A percentile compares a stretch with the other conserved stretches of the same genome.
phyloP scores from a whole-genome alignment of 2,329 filamentous ascomycete species.

The Paraphoma chrysanthemicola region DNA sequence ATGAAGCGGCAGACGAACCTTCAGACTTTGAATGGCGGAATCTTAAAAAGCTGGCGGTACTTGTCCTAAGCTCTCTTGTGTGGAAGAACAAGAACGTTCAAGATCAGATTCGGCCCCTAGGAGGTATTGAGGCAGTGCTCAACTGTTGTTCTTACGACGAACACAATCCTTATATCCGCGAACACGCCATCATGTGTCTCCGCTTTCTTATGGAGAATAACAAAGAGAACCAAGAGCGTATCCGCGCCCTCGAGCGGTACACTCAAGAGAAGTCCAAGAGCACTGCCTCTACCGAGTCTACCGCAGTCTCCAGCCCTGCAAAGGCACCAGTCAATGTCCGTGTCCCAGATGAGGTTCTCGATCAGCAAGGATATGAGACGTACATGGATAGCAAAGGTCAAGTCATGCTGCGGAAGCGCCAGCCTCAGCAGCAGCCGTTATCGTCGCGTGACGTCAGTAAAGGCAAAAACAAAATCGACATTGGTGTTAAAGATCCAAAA shows the following conservation, averaged over 20 bases:
- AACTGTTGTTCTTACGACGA: slow-evolving; percentile 92
- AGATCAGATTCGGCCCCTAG: slow-evolving; percentile 82
- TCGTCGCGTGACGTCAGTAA: slow-evolving; percentile 18
- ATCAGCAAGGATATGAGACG: slow-evolving; percentile 58
- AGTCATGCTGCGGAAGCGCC: slow-evolving; percentile 55
- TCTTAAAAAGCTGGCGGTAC: slow-evolving; percentile 90
- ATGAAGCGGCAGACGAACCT: slow-evolving; percentile 62
- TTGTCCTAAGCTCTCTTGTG: slow-evolving; percentile 86
- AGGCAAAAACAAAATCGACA: slow-evolving; percentile 36
- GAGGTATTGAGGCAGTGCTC: slow-evolving; percentile 85
- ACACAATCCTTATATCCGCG: slow-evolving; percentile 91
- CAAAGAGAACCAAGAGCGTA: slow-evolving; percentile 73
- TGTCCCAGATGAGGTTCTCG: slow-evolving; percentile 57
- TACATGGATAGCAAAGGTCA: slow-evolving; percentile 58
- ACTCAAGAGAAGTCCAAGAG: slow-evolving; percentile 29
- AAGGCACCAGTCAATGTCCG: slow-evolving; percentile 35
- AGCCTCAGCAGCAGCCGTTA: slow-evolving; percentile 20
- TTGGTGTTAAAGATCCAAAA: slow-evolving; percentile 51
- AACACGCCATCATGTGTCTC: slow-evolving; percentile 68
- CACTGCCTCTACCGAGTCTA: slow-evolving; percentile 10
- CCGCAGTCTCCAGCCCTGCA: slow-evolving; percentile 4
- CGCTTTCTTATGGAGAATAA: slow-evolving; percentile 72
- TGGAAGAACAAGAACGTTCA: slow-evolving; percentile 88
- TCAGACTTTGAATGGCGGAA: slow-evolving; percentile 77
- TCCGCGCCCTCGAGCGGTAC: slow-evolving; percentile 64